Evolutionary conservation across 352 stramenopile species (phyloP).

Genomic region (Phytophthora colocasiae): DNA sequence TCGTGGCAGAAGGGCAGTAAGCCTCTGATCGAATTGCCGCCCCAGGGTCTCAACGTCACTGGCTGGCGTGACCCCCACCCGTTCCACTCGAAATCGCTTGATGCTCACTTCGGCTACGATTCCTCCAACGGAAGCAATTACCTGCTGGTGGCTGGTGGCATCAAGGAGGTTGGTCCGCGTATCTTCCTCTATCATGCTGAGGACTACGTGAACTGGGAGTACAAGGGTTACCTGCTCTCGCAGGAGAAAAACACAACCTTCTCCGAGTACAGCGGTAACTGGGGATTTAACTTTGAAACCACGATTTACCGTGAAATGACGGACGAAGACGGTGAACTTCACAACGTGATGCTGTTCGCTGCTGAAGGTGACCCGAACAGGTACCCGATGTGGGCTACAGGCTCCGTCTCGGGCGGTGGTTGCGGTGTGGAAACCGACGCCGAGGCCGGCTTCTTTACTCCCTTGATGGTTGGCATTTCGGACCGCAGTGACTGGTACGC

Average conservation of each 20-base stretch:
- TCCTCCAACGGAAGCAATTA: slow-evolving; percentile 53
- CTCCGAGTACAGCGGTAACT: slow-evolving; percentile 61
- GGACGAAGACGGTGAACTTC: slow-evolving; percentile 60
- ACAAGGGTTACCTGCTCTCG: slow-evolving; percentile 67
- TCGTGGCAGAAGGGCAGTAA: slow-evolving; percentile 67
- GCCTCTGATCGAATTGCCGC: slow-evolving; percentile 57
- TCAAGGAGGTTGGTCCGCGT: slow-evolving; percentile 57
- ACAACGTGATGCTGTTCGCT: slow-evolving; percentile 77
- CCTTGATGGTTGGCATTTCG: slow-evolving; percentile 65
- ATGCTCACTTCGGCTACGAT: slow-evolving; percentile 43
- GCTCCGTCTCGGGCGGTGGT: slow-evolving; percentile 36
- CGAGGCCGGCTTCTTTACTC: slow-evolving; percentile 49
- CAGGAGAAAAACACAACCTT: slow-evolving; percentile 72
- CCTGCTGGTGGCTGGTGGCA: slow-evolving; percentile 59
- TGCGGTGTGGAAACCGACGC: slow-evolving; percentile 27
- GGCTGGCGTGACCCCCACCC: slow-evolving; percentile 58
- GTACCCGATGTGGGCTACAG: slow-evolving; percentile 73
- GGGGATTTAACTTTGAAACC: slow-evolving; percentile 76
- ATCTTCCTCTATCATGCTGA: slow-evolving; percentile 74
- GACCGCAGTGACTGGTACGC: slow-evolving; percentile 77
- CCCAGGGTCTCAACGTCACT: slow-evolving; percentile 59
- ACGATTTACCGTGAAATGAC: slow-evolving; percentile 67
- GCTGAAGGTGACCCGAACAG: slow-evolving; percentile 54
- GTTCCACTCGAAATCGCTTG: slow-evolving; percentile 67
- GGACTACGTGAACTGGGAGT: slow-evolving; percentile 70